Conservation (phyloP, 2,329 filamentous ascomycete genomes). For the Trichoderma sp. region DNA sequence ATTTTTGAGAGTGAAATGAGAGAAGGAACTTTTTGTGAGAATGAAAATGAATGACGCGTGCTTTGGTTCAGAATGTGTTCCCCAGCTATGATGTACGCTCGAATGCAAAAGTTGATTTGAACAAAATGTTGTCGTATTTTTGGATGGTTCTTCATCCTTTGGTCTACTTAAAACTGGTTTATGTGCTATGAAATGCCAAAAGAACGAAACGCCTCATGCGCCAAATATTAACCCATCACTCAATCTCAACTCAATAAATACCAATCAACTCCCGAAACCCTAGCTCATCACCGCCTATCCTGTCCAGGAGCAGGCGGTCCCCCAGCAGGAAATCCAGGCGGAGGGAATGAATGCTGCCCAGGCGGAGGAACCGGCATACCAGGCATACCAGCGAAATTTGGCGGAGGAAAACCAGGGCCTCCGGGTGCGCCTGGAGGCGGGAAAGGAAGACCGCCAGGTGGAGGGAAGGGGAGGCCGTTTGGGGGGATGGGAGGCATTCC, state of each 20-base stretch:
- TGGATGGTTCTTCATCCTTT: not conserved
- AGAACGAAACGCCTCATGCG: constrained; percentile 36
- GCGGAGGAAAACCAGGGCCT: constrained; percentile 30
- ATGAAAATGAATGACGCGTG: not conserved
- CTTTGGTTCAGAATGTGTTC: not conserved
- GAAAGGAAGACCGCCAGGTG: constrained; percentile 34
- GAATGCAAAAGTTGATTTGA: not conserved
- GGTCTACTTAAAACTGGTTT: not conserved
- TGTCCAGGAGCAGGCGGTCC: constrained; percentile 42
- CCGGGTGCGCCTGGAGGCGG: constrained; percentile 32
- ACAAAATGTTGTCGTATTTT: not conserved
- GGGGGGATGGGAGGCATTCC: constrained; percentile 35
- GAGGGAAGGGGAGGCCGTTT: constrained; percentile 47
- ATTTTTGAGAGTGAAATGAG: not conserved
- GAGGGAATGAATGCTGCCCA: constrained; percentile 45
- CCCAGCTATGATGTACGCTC: not conserved
- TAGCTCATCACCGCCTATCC: constrained; percentile 37
- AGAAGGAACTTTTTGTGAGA: not conserved
- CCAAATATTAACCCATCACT: constrained; percentile 21
- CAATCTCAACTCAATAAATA: not conserved
- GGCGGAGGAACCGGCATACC: constrained; percentile 39
- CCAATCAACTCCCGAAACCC: not conserved
- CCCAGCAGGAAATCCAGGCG: constrained; percentile 39
- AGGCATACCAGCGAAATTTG: constrained; percentile 38
- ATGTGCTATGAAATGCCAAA: not conserved